Base-by-base conservation (phyloP, 139 green algal species). In the Chlorella vulgaris region DNA sequence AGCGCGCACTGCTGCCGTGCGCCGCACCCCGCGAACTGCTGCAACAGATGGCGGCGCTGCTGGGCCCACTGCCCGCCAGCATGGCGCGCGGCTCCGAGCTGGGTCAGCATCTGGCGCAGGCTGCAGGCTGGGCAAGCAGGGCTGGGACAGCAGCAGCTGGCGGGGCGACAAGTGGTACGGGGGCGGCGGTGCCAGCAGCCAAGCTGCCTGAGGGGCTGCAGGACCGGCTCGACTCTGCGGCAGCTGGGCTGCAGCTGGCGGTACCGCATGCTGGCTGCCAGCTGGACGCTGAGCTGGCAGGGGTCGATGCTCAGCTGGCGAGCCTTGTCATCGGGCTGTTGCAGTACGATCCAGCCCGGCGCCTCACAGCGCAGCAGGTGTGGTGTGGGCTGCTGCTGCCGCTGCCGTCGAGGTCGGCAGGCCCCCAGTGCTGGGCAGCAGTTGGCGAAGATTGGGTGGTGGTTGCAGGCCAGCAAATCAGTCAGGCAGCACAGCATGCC, bases 1-100 rank as follows among this genome's bases (percentile, higher is more conserved):
- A 83, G 36, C 80, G 79, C 19, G 78, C 85, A n/a, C 80, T 91
- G 18, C 86, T 91, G 29, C 86, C 86, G 26, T 74, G 39, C 36
- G 13, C 38, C 35, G 60, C 86, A 2, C 69, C 85, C 5, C 26
- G 51, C 0, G 75, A 86, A 24, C 58, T 91, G 58, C 36, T 91
- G 35, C 55, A 78, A 4, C 74, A 84, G 83, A 87, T 87, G 84
- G 81, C 55, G 7, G n/a, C n/a, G 24, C 43, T 69, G 62, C 75
- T 87, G 43, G 81, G 81, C 29, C 81, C 81, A 22, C 28, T 84
- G 60, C 81, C 84, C 15, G 43, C 19, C 1, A 21, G 2, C 28
- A 29, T 86, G 73, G 70, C 68, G 5, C 15, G 26, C 3, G 7
- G 24, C 24, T 86, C 81, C 3, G 22, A 73, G 15, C 61, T 86